Evolutionary conservation across 352 stramenopile species (phyloP).

Genomic region (Globisporangium carolinianum): DNA sequence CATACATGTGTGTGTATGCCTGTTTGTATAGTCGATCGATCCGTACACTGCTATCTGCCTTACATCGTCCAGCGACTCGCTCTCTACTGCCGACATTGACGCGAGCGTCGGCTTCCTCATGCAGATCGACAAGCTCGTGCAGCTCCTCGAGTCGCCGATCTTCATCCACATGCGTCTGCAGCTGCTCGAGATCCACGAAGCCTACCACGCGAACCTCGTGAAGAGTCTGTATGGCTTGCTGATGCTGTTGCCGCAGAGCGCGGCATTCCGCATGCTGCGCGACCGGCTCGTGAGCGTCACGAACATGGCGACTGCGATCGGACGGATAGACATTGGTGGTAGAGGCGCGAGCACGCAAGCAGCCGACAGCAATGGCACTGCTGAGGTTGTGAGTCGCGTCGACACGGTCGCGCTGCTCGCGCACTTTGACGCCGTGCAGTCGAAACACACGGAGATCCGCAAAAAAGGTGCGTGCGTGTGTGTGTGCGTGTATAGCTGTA

Average conservation of each 20-base stretch:
- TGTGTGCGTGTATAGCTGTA: not conserved
- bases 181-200: conserved; percentile 94
- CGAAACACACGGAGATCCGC: conserved; percentile 58
- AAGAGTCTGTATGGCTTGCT: conserved; percentile 97
- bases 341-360: conserved; percentile 13
- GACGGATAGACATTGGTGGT: conserved; percentile 43
- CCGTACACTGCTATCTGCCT: conserved; percentile 6
- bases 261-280: conserved; percentile 76
- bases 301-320: conserved; percentile 83
- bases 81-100: conserved; percentile 88
- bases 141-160: conserved; percentile 98
- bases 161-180: conserved; percentile 98
- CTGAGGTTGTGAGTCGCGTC: conserved; percentile 19
- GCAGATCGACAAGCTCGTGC: conserved; percentile 99
- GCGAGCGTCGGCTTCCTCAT: conserved; percentile 98
- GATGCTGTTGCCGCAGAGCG: conserved; percentile 95
- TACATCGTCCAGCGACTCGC: conserved; percentile 26
- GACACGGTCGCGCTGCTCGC: conserved; percentile 49
- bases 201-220: conserved; percentile 92
- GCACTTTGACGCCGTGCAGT: conserved; percentile 72
- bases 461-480: conserved; percentile 43
- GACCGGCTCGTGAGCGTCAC: conserved; percentile 82
- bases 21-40: not conserved
- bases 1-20: not conserved
- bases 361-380: conserved; percentile 12